Evolutionary conservation across 176 grass and related monocot species (phyloP).

Genomic region (Musa schizocarpa): DNA sequence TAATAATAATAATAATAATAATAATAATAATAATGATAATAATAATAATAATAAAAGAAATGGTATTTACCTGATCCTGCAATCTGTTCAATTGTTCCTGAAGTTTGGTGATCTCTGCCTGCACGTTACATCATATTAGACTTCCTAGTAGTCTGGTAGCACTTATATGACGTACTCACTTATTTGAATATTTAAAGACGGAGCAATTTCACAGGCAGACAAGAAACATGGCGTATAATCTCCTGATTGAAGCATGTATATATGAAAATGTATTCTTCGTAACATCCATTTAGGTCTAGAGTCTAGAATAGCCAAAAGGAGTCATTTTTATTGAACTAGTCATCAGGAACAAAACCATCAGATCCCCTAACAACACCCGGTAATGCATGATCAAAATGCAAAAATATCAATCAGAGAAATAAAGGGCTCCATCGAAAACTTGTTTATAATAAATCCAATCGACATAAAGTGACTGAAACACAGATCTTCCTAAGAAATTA

Average conservation of each 20-base stretch:
- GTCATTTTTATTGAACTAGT: background rate
- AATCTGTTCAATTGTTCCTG: slow-evolving; percentile 48
- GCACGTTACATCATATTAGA: slow-evolving; percentile 17
- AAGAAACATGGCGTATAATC: no score
- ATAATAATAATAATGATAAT: background rate
- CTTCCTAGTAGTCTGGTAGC: background rate
- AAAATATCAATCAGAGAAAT: no score
- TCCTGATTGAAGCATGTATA: background rate
- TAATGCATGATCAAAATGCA: no score
- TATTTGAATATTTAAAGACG: no score
- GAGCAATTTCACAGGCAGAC: no score
- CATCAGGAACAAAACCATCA: background rate
- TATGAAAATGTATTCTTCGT: background rate
- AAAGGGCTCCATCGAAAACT: no score
- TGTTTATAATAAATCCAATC: no score
- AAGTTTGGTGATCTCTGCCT: slow-evolving; percentile 67
- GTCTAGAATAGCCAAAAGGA: background rate
- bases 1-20: background rate
- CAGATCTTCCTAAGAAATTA: background rate
- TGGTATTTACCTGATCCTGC: slow-evolving; percentile 71
- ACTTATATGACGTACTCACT: background rate
- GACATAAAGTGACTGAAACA: background rate
- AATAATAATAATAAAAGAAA: background rate
- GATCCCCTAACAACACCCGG: background rate
- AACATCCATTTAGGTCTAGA: background rate